Conservation (phyloP, 306 rosid genomes). For the Lablab purpureus region DNA sequence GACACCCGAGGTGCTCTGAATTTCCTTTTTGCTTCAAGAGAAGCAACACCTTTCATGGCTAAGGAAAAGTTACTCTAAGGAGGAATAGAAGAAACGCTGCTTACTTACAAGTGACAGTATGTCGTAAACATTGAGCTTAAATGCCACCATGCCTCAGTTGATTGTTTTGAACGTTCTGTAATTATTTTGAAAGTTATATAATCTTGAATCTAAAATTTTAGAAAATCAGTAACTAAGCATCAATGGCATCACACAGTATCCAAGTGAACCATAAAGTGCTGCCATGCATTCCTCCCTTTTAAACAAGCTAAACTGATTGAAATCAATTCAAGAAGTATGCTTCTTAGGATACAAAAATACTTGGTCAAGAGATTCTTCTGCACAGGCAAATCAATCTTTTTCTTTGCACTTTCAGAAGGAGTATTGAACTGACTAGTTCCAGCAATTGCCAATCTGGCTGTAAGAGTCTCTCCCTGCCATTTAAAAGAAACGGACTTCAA, state of each 20-base stretch:
- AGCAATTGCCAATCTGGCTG: slow-evolving; percentile 39
- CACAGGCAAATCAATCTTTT: slow-evolving; percentile 82
- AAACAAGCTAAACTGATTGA: slow-evolving; percentile 27
- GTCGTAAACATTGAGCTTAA: slow-evolving; percentile 30
- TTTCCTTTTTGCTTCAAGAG: slow-evolving; percentile 90
- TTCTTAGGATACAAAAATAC: slow-evolving; percentile 89
- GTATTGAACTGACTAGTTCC: slow-evolving; percentile 55
- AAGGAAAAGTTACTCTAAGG: slow-evolving; percentile 55
- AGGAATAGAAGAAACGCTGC: slow-evolving; percentile 32
- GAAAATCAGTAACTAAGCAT: slow-evolving; percentile 19
- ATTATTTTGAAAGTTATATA: slow-evolving; percentile 16
- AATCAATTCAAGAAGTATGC: slow-evolving; percentile 3
- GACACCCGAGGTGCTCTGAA: slow-evolving; percentile 83
- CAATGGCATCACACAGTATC: slow-evolving; percentile 17
- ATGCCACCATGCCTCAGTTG: slow-evolving; percentile 17
- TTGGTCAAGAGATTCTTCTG: slow-evolving; percentile 91
- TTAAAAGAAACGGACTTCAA: slow-evolving; percentile 44
- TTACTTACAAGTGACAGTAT: not conserved
- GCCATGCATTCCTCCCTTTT: slow-evolving; percentile 29
- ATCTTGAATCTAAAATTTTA: not conserved
- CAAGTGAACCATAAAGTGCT: slow-evolving; percentile 34
- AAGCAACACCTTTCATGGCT: slow-evolving; percentile 83
- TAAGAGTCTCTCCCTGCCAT: slow-evolving; percentile 60
- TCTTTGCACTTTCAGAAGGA: slow-evolving; percentile 61
- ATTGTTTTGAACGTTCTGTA: slow-evolving; percentile 24